Evolutionary conservation across 305 asterid genomes (phyloP).

Genomic region (Fraxinus albicans): DNA sequence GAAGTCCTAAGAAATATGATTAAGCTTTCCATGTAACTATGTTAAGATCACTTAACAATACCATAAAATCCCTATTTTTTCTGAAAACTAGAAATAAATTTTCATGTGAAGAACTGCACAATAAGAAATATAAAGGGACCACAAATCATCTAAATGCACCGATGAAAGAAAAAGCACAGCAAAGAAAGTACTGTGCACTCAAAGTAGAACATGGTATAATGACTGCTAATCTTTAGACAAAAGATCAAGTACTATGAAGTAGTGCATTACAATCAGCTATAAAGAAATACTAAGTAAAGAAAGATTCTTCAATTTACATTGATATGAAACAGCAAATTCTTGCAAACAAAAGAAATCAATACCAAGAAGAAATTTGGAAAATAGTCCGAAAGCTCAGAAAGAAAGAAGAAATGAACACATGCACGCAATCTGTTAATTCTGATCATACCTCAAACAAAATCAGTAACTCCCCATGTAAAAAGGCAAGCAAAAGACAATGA

Average conservation of each 20-base stretch:
- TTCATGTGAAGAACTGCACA: neutral
- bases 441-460: slow-evolving; percentile 25
- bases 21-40: too few species aligned
- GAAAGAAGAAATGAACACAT: slow-evolving; percentile 19
- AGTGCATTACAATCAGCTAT: slow-evolving; percentile 7
- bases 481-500: slow-evolving; percentile 1
- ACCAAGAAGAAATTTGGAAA: slow-evolving; percentile 17
- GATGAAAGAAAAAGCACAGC: neutral
- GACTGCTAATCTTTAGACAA: neutral
- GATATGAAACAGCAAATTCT: slow-evolving; percentile 31
- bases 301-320: slow-evolving; percentile 21
- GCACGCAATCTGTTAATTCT: slow-evolving; percentile 35
- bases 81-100: neutral
- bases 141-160: neutral
- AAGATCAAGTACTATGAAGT: neutral
- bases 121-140: neutral
- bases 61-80: neutral
- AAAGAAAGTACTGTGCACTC: neutral
- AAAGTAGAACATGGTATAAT: neutral
- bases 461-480: slow-evolving; percentile 18
- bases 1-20: too few species aligned
- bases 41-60: neutral
- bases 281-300: neutral
- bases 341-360: slow-evolving; percentile 27
- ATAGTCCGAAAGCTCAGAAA: neutral